Evolutionary conservation across 495 filamentous ascomycete species (phyloP), one percentile per base, ranked within the genome.

Genomic region (Lichenothelia convexa): DNA sequence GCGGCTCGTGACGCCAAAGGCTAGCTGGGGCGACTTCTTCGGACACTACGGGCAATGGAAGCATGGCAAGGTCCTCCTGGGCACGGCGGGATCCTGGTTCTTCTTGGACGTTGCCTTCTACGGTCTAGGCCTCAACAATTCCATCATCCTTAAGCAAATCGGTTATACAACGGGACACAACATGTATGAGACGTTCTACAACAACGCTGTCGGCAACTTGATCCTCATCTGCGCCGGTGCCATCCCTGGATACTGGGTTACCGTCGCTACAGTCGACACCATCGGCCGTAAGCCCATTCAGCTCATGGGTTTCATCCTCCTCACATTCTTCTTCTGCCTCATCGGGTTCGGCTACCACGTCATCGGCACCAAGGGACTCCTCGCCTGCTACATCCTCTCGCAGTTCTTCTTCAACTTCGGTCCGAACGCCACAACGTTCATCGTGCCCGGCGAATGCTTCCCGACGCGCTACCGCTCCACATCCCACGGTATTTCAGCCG

Each of bases 371-470:
- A 19, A 24, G 5, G 60, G 60, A 33, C 62, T 85, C 8, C 63
- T 86, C 17, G 75, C 62, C n/a, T 65, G 83, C 39, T 89, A 87
- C 49, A 66, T 87, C 15, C 57, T 89, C 2, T 73, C 75, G n/a
- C 77, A 87, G 45, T 80, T 82, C 61, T 86, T 82, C 62, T 87
- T 87, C 68, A 86, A 87, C 59, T 85, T 70, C 40, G 75, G 83
- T 1, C 85, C 85, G 35, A 92, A 92, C 56, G 65, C 80, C 1
- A 92, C 80, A 16, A 92, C 83, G 21, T 92, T 92, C 61, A 78
- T 92, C 47, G 75, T 92, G 0, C 84, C 85, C 7, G 84, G 82
- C 16, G 85, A 93, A 52, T 78, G 73, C 46, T 93, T 89, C 61
- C 85, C 84, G 0, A 92, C 85, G 3, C 73, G 83, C 30, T 89